A percentile compares a stretch with the other conserved stretches of the same genome.
These are phyloP conservation scores for Musa acuminata DNA, from an alignment of 176 grass and related monocot species.

Conservation along the genomic window DNA sequence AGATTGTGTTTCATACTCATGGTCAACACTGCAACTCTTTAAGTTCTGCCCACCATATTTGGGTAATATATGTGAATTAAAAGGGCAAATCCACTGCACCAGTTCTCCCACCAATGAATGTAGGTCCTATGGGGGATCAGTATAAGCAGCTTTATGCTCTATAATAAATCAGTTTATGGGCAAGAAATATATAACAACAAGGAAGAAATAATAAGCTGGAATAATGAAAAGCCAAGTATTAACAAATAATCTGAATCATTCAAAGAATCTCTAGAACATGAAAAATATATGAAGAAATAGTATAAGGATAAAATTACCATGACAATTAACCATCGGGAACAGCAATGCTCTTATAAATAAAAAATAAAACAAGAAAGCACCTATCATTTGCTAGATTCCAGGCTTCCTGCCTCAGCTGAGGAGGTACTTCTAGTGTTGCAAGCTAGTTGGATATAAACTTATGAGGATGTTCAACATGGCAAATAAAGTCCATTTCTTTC, in stretches of 20 bases:
- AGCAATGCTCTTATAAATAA: no score
- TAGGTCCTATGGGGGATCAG: no score
- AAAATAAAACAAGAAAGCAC: slow-evolving; percentile 26
- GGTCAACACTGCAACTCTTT: background rate
- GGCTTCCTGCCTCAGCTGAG: slow-evolving; percentile 63
- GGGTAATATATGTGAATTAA: no score
- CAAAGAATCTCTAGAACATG: background rate
- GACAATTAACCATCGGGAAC: no score
- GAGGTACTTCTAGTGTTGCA: slow-evolving; percentile 52
- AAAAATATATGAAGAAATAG: background rate
- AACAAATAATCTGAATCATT: background rate
- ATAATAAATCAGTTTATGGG: slow-evolving; percentile 8
- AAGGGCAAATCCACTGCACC: no score
- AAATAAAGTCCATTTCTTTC: slow-evolving; percentile 87
- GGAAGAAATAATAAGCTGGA: background rate
- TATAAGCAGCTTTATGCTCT: background rate
- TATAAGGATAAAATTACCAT: no score
- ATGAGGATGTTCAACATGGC: slow-evolving; percentile 84
- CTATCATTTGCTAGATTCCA: slow-evolving; percentile 97
- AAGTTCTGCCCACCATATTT: background rate
- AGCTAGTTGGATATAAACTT: slow-evolving; percentile 94
- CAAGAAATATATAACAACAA: background rate
- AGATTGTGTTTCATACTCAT: no score
- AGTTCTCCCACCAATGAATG: no score
- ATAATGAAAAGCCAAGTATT: background rate